Evolutionary conservation across 345 rosid species (phyloP).

Genomic region (Bruguiera gymnorhiza): DNA sequence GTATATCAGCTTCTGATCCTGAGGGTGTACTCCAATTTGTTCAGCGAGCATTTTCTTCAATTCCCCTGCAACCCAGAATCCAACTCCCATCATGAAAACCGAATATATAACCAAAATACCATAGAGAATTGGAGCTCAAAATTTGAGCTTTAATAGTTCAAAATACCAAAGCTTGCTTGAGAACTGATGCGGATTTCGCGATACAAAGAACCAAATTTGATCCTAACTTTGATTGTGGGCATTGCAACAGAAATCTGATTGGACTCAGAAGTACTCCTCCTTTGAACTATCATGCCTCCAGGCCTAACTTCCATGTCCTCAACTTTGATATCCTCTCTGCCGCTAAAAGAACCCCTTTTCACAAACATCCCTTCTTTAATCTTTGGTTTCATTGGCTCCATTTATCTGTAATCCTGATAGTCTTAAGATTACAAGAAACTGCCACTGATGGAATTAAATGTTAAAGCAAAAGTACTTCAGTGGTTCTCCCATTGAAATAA

Average conservation of each 20-base stretch:
- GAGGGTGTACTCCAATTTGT: slow-evolving; percentile 24
- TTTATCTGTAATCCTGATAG: neutral
- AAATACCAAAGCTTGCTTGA: slow-evolving; percentile 31
- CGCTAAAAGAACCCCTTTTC: slow-evolving; percentile 11
- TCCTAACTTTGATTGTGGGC: slow-evolving; percentile 24
- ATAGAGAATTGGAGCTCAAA: too few species aligned
- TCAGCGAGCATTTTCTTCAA: slow-evolving; percentile 27
- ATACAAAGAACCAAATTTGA: slow-evolving; percentile 17
- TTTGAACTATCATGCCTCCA: slow-evolving; percentile 33
- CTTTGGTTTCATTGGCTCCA: slow-evolving; percentile 22
- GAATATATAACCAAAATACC: neutral
- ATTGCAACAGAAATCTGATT: slow-evolving; percentile 13
- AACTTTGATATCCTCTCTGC: neutral
- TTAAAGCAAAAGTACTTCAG: too few species aligned
- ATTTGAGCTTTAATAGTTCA: neutral
- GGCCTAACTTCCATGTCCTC: slow-evolving; percentile 27
- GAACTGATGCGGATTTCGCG: slow-evolving; percentile 24
- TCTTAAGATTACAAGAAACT: neutral
- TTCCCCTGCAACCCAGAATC: slow-evolving; percentile 23
- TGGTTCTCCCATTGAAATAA: neutral
- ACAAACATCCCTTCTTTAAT: slow-evolving; percentile 13
- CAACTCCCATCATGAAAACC: neutral
- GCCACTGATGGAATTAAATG: too few species aligned
- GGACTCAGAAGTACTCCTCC: slow-evolving; percentile 15
- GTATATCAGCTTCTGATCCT: slow-evolving; percentile 29